Evolutionary conservation across 2,329 filamentous ascomycete genomes (phyloP), one percentile per base, ranked within the genome.

Genomic region (Exophiala xenobiotica): DNA sequence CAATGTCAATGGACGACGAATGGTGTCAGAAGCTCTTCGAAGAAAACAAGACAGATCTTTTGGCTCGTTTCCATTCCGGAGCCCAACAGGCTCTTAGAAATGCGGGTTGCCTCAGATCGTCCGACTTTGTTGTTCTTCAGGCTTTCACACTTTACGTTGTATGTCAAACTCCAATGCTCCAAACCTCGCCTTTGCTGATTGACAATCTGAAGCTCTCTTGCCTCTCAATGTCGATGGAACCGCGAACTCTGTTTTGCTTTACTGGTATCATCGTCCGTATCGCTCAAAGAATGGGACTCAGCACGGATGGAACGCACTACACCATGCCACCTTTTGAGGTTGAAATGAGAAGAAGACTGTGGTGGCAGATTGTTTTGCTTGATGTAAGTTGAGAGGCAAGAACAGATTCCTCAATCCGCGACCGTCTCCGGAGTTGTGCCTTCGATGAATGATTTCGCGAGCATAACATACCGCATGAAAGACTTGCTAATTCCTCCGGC

Each of bases 281-380:
- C 45, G 83, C 81, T 1, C 80, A 85, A 61, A 82, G 83, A 62
- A 83, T 87, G 74, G 84, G 84, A 0, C 73, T 86, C 39, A 82
- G 86, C 54, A 75, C 79, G 9, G 83, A 87, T 53, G 82, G 81
- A 29, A 76, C 78, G 51, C 64, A 68, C 19, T 70, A 82, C 4
- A 77, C 76, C 2, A 70, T 86, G 1, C 72, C 77, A 0, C 79
- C 82, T 0, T 85, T 85, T 58, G 82, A 87, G 61, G 78, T 79
- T 2, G 82, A 87, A 63, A 86, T 87, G 75, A 76, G 83, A 12
- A 72, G 83, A 24, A 74, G 83, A 5, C 71, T 86, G 18, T 87
- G 83, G 83, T 84, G 81, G 82, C 78, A 82, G 19, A 22, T 51
- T n/a, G 12, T n/a, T 39, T 19, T 11, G 16, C 12, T 22, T 11